Percentiles rank a stretch among this genome's conserved stretches.
Conservation (phyloP, 441 rosid species). For the Erysimum cheiri region DNA sequence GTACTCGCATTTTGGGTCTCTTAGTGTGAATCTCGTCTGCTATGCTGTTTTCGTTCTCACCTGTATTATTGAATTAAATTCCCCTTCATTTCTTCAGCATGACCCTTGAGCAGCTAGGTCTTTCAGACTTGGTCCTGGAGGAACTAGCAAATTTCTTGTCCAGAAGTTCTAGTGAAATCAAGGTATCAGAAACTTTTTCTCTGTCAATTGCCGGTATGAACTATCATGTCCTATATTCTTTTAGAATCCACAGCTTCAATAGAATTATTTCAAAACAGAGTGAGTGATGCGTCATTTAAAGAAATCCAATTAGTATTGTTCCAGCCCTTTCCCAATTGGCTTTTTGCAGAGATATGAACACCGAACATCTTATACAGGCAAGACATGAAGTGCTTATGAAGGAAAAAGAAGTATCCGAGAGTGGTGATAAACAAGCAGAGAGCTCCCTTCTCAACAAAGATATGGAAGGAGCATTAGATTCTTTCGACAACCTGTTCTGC, state of each 20-base stretch:
- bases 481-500: conserved; percentile 96
- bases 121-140: conserved; percentile 72
- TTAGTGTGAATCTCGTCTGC: conserved; percentile 16
- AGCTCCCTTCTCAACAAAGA: conserved; percentile 80
- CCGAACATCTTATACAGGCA: conserved; percentile 99
- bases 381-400: conserved; percentile 77
- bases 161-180: conserved; percentile 73
- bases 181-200: conserved; percentile 55
- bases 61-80: not conserved
- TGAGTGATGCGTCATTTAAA: conserved; percentile 27
- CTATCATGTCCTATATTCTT: conserved; percentile 7
- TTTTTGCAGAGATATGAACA: conserved; percentile 97
- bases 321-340: conserved; percentile 89
- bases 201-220: conserved; percentile 14
- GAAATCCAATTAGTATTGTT: conserved; percentile 60
- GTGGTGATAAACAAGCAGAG: conserved; percentile 58
- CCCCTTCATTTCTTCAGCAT: conserved; percentile 60
- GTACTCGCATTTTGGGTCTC: conserved; percentile 32
- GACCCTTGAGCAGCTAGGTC: conserved; percentile 75
- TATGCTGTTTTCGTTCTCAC: not conserved
- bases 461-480: conserved; percentile 98
- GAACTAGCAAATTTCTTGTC: conserved; percentile 70
- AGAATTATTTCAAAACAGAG: conserved; percentile 31
- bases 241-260: conserved; percentile 28
- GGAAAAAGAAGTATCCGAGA: conserved; percentile 65